Evolutionary conservation across 1,284 basidiomycete species (phyloP), one percentile per base, ranked within the genome.

Genomic region (Porodaedalea pini): DNA sequence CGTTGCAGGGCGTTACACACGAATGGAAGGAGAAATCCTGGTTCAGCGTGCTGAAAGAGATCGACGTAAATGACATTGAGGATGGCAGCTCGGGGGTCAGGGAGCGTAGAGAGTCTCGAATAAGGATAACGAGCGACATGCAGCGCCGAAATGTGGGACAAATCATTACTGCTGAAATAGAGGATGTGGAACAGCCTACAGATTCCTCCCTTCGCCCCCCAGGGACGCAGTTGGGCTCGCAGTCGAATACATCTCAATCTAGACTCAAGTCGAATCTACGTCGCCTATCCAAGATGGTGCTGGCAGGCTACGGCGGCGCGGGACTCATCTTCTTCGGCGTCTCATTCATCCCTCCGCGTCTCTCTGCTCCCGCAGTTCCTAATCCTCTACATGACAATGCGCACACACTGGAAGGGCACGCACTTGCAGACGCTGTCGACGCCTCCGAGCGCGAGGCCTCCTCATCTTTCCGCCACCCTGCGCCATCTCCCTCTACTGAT

Each of bases 251-350:
- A 49, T 73, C 79, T 10, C 75, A 78, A 25, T 69, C 73, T 1
- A 82, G 86, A 52, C 74, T 89, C 53, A 88, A 87, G 66, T 70
- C 78, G 13, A 87, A 83, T 6, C 70, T 91, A 11, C 80, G 88
- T 29, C 78, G 89, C 15, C 75, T 90, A 36, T 90, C 88, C 4
- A 90, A 90, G 68, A 80, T 91, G 71, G 86, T 88, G 1, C 73
- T 91, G 3, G 88, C 86, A 0, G 88, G 88, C 0, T 91, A 91
- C 63, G 88, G 89, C 7, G 89, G 89, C 5, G 85, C 88, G 1
- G 85, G 82, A 51, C 75, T 91, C 13, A 70, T 90, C 19, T 91
- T 91, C 70, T 91, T 91, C 62, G 89, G 89, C 13, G 78, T 88
- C 1, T 79, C 81, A 0, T 78, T 80, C 0, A 61, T 63, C 0